A percentile compares a stretch with the other conserved stretches of the same genome.
Evolutionary conservation across 2,329 filamentous ascomycete genomes (phyloP).

Genomic region (Fusarium ramigenum): DNA sequence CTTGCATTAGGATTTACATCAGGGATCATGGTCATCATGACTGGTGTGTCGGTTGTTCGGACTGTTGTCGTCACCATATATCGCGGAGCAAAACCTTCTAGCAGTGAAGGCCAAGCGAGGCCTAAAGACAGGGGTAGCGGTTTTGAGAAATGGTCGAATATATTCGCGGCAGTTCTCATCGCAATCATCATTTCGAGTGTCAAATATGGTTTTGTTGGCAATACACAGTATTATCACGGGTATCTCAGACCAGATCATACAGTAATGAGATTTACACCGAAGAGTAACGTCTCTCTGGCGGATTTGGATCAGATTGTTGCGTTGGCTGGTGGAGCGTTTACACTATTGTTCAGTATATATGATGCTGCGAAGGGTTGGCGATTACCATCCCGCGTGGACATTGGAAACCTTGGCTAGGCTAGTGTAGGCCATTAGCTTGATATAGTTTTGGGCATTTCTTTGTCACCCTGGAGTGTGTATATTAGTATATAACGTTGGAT

Average conservation of each 20-base stretch:
- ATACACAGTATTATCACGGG: neutral
- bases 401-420: neutral
- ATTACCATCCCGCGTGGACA: accelerated
- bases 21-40: neutral
- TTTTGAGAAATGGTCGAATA: neutral
- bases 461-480: neutral
- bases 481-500: neutral
- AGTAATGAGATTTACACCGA: neutral
- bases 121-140: neutral
- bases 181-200: neutral
- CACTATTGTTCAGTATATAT: neutral
- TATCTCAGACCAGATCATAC: too few relatives aligned
- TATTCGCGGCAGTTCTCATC: neutral
- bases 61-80: neutral
- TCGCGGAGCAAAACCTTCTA: neutral
- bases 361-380: neutral
- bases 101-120: accelerated
- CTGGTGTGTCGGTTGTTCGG: neutral
- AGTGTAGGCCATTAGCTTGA: accelerated
- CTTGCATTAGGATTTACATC: neutral
- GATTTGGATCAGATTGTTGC: neutral
- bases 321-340: neutral
- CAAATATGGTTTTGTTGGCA: neutral
- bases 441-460: neutral
- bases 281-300: neutral